A percentile compares a stretch with the other conserved stretches of the same genome.
Evolutionary conservation across 345 rosid genomes (phyloP).

Genomic region (thale cress (Arabidopsis thaliana)): TAIR10.1 NC_003070.9:213501-214000

Average conservation of each 20-base stretch:
- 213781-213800: too few species aligned
- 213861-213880: neutral
- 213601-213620: constrained; percentile 6
- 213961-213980: neutral
- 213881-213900: neutral
- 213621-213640: constrained; percentile 9
- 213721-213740: constrained; percentile 1
- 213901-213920: neutral
- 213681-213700: constrained; percentile 2
- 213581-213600: neutral
- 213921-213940: neutral
- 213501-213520: constrained; percentile 3
- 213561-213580: neutral
- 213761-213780: too few species aligned
- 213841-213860: too few species aligned
- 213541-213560: neutral
- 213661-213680: neutral
- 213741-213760: too few species aligned
- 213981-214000: neutral
- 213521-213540: neutral
- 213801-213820: too few species aligned
- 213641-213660: neutral
- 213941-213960: neutral
- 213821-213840: too few species aligned
- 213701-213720: neutral